Base-by-base conservation (phyloP, 768 basidiomycete species). In the Hericium rajendrae region DNA sequence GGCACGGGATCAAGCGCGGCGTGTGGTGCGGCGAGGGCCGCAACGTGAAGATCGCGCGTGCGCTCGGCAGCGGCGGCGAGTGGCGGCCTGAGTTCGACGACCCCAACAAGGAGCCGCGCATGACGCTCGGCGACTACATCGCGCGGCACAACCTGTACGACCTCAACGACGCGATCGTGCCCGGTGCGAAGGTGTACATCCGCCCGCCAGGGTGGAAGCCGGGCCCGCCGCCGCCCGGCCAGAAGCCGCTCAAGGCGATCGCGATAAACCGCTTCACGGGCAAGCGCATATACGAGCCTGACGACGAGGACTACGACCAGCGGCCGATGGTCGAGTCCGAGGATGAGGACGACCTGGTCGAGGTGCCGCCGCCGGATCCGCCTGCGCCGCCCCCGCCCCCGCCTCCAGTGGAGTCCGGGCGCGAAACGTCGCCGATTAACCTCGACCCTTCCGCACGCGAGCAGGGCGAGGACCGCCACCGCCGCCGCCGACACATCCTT, bases 1-100 rank as follows among this genome's bases (percentile, higher is more conserved):
- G 92, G 38, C 81, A 87, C 61, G 82, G 82, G 58, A 88, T 94
- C 59, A 78, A 82, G 46, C 79, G 80, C 22, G 89, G 88, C 1
- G 71, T 78, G 18, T 85, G 79, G 78, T 71, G 69, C 18, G 75
- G 76, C 26, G 67, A 67, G 32, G 76, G 73, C 54, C 72, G 69
- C 48, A 66, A 66, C 54, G 48, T 52, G 48, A 60, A 55, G 38
- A 48, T 57, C 28, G 38, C 39, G 40, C 39, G 54, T 9, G 54
- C 54, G 12, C 40, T 54, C 9, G 54, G 54, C 38, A 9, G 26
- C 37, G 39, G 43, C 22, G 24, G 16, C 62, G 57, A 57, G 54
- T 52, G 57, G 55, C 43, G 41, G 1, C 57, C 56, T 51, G 38
- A 43, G 55, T 38, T 53, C 51, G 39, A 49, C 20, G 20, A 41